Evolutionary conservation across 148 eudicot genomes (phyloP), one percentile per base, ranked within the genome.

Genomic region (Chenopodium suecicum): DNA sequence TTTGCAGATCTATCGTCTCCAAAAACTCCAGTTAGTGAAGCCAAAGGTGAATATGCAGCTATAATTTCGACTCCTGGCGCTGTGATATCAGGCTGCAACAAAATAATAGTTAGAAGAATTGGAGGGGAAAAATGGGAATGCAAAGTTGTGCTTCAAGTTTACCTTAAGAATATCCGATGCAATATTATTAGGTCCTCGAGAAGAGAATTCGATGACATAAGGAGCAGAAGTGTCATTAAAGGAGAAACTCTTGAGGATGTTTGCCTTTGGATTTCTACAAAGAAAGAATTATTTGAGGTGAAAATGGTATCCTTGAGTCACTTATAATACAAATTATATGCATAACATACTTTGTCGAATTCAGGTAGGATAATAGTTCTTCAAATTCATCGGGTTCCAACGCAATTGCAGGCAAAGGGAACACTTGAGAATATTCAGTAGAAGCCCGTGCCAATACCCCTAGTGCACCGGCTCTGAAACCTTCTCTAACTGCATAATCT

Each of bases 31-130:
- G 91, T 20, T 13, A 73, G 56, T 4, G 80, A 37, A 37, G 44
- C 44, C 44, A 5, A 37, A 37, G 44, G 44, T 37, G 44, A 37
- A 37, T 5, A 37, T 37, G 91, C 93, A 0, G 97, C 94, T 73
- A 93, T 56, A 66, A 91, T 91, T 56, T 86, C 88, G 1, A 91
- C 88, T 56, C 97, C 97, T 2, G 94, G 97, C 41, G 93, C 94
- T 25, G 82, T 83, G 44, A 91, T 87, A 81, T 93, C 94, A 22
- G 97, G 97, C 97, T 93, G 84, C 63, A 81, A 3, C 7, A 44
- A 37, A 5, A 44, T 65, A 78, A 4, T 37, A 5, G 44, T 37
- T 37, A 5, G 44, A 37, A 37, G 44, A 37, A 37, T 37, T 37
- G 0, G 44, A 37, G 0, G 44, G 44, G 44, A 0, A 37, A 37